A percentile compares a stretch with the other conserved stretches of the same genome.
Evolutionary conservation across 768 basidiomycete genomes (phyloP).

Genomic region (Mycena vulgaris): DNA sequence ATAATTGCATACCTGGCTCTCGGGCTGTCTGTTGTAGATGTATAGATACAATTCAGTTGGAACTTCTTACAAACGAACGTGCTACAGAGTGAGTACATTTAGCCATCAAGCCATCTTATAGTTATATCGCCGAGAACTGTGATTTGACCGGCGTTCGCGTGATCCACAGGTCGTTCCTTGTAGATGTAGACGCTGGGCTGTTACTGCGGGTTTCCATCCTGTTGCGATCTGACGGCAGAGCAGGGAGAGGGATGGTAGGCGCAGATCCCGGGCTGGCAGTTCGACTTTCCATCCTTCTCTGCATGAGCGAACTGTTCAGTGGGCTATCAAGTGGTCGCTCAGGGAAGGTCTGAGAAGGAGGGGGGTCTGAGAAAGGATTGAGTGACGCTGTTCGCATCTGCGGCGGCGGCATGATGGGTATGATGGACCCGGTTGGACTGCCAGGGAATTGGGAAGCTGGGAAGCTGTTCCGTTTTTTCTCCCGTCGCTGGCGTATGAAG

Average conservation of each 20-base stretch:
- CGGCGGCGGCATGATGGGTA: slow-evolving; percentile 37
- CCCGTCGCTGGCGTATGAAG: slow-evolving; percentile 29
- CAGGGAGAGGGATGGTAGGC: slow-evolving; percentile 35
- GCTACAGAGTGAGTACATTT: slow-evolving; percentile 12
- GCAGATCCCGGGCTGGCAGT: slow-evolving; percentile 7
- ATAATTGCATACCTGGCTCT: slow-evolving; percentile 39
- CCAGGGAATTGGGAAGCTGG: neutral
- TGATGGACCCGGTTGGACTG: slow-evolving; percentile 27
- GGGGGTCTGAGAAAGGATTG: slow-evolving; percentile 31
- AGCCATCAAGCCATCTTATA: slow-evolving; percentile 23
- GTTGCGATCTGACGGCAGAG: slow-evolving; percentile 9
- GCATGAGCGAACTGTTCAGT: slow-evolving; percentile 27
- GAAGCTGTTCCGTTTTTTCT: slow-evolving; percentile 3
- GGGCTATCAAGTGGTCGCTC: slow-evolving; percentile 19
- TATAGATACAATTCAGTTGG: slow-evolving; percentile 35
- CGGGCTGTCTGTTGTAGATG: slow-evolving; percentile 35
- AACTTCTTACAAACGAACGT: slow-evolving; percentile 34
- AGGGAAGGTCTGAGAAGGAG: slow-evolving; percentile 22
- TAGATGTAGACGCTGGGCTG: slow-evolving; percentile 13
- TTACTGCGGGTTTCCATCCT: slow-evolving; percentile 18
- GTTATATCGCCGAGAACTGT: slow-evolving; percentile 23
- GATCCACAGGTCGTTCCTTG: slow-evolving; percentile 33
- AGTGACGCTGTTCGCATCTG: slow-evolving; percentile 25
- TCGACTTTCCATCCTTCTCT: slow-evolving; percentile 35
- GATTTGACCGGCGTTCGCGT: slow-evolving; percentile 27